These are phyloP conservation scores for Boletellus emodensis DNA, from an alignment of 768 basidiomycete species.

Conservation along the genomic window DNA sequence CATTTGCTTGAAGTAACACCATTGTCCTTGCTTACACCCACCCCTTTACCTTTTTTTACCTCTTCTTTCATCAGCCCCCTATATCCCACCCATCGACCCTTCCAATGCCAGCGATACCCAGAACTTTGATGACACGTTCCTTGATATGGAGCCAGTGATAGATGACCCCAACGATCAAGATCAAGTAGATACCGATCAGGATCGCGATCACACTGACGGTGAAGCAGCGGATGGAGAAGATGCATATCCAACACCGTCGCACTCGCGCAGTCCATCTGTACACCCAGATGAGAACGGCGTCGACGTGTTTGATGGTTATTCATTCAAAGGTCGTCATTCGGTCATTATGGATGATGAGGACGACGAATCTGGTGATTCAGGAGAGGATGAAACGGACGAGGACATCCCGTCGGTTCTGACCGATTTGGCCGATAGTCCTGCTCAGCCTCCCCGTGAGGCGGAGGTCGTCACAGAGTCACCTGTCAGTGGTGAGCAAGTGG, in stretches of 20 bases:
- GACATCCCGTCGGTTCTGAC: constrained; percentile 30
- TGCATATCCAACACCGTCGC: constrained; percentile 73
- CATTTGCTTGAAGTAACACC: constrained; percentile 4
- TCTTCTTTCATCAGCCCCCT: constrained; percentile 57
- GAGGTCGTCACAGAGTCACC: constrained; percentile 35
- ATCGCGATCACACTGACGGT: constrained; percentile 62
- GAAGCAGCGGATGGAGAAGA: constrained; percentile 75
- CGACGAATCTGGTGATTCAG: constrained; percentile 35
- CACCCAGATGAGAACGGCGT: constrained; percentile 44
- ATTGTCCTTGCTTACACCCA: constrained; percentile 14
- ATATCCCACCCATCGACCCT: constrained; percentile 89
- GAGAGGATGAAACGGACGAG: constrained; percentile 34
- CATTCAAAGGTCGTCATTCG: constrained; percentile 84
- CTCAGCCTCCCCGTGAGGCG: constrained; percentile 26
- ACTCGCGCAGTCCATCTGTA: constrained; percentile 73
- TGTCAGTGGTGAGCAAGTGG: constrained; percentile 28
- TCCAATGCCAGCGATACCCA: constrained; percentile 92
- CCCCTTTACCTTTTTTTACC: background rate
- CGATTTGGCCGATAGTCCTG: constrained; percentile 17
- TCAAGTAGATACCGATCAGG: constrained; percentile 65
- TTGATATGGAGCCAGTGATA: constrained; percentile 91
- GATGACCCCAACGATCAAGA: constrained; percentile 67
- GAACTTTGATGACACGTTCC: constrained; percentile 96
- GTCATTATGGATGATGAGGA: constrained; percentile 72
- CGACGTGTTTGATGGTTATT: constrained; percentile 93